Base-by-base conservation (phyloP, 106 monocot species). In the Dendrobium catenatum region DNA sequence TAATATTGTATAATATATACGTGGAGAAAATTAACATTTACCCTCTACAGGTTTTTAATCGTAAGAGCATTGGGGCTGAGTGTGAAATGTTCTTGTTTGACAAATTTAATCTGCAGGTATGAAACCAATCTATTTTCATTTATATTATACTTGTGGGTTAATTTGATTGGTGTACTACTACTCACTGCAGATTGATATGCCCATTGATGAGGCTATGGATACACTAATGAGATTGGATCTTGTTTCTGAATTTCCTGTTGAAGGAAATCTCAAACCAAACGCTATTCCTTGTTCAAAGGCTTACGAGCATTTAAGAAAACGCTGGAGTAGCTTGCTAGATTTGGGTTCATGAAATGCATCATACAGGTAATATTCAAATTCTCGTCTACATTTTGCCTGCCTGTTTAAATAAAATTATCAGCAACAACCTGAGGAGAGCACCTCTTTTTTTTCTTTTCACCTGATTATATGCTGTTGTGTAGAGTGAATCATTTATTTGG, bases 161-260 rank as follows among this genome's bases (percentile, higher is more conserved):
- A 26, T 51, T 51, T 51, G 51, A 1, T 51, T 51, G 51, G 51
- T 17, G 15, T 42, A 20, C 54, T 61, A 20, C 54, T 61, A n/a
- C 20, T 76, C 24, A 80, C n/a, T 88, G 82, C 86, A 97, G 97
- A 89, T 94, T 83, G 90, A 97, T 73, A 97, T 97, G 97, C 97
- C 94, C 1, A 85, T 93, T 55, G 92, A 91, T 77, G 86, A 88
- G 44, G 97, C 91, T 54, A 68, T 94, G 51, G 82, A 91, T 54
- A 97, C 97, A 48, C 84, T 97, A 46, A 15, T 88, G 79, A 86
- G 97, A 37, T 83, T 97, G 85, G 84, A 73, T 31, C 84, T 97
- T 75, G 82, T 91, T 31, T 86, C 66, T 2, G 92, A 97, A 88
- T 22, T 83, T 76, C 75, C 83, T 31, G 8, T 48, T 5, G 79